Base-by-base conservation (phyloP, 345 rosid genomes). In the Anastatica hierochuntica region DNA sequence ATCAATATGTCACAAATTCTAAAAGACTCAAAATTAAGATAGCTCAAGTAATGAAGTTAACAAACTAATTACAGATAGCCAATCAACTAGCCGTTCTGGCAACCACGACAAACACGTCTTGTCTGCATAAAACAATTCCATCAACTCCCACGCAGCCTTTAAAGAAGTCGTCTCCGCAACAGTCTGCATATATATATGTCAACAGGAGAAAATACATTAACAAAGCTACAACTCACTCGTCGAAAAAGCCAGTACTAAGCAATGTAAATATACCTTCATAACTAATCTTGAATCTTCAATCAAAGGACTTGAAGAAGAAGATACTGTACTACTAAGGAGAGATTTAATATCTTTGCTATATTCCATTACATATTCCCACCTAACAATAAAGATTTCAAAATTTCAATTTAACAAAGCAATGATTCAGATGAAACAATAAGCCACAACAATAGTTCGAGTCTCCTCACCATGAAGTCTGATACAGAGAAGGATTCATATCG, bases 81-180 rank as follows among this genome's bases (percentile, higher is more conserved):
- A 92, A 73, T 92, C 95, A 35, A 79, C 71, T 20, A 92, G 79
- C 34, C 78, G 79, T 62, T 88, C 98, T 1, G 94, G 95, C 30
- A 88, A 57, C 90, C 95, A 92, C 23, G 88, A 58, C 49, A 78
- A 78, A 73, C 82, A 79, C 16, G 76, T 67, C 64, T 68, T 83
- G 63, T 88, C 90, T 7, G 76, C 95, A 72, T 81, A 88, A 69
- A 88, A 79, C 36, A 85, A 67, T 48, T 92, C 96, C 90, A 92
- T 77, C 73, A 92, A 72, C 77, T 85, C 90, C 98, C 98, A 92
- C 3, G 95, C 98, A 60, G 95, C 98, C 74, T 80, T 88, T 61
- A 88, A 77, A 67, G 70, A 66, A 8, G 76, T 81, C 24, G 90
- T 82, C 60, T 76, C 73, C 49, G 72, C 81, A 50, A 43, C 65